Conservation (phyloP, 768 basidiomycete species). For the Gloeopeniophorella convolvens region DNA sequence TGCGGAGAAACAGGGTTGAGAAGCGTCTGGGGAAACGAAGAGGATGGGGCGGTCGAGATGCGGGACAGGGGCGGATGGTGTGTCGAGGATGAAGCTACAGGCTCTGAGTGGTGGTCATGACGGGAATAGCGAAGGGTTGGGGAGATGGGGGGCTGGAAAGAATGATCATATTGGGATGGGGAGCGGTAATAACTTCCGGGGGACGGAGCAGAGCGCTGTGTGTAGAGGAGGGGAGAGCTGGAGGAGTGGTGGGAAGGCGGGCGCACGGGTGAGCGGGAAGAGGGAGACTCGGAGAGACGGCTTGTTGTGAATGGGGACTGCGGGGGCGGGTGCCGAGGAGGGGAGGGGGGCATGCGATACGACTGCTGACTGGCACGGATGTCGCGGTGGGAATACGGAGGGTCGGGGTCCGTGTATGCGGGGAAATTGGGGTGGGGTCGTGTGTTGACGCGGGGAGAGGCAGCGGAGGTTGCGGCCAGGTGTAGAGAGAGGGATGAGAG, state of each 20-base stretch:
- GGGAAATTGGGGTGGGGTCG: slow-evolving; percentile 1
- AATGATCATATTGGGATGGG: slow-evolving; percentile 3
- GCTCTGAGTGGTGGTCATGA: slow-evolving; percentile 6
- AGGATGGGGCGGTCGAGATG: slow-evolving; percentile 7
- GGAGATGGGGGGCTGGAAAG: slow-evolving; percentile 6
- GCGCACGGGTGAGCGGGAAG: slow-evolving; percentile 6
- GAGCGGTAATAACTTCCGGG: slow-evolving; percentile 6
- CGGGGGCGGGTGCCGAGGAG: slow-evolving; percentile 12
- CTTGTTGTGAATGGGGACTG: slow-evolving; percentile 9
- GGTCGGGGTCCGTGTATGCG: background rate
- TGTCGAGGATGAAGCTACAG: slow-evolving; percentile 3
- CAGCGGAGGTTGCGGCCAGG: slow-evolving; percentile 2
- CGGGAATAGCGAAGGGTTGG: slow-evolving; percentile 7
- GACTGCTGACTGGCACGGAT: slow-evolving; percentile 9
- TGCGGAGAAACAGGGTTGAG: slow-evolving; percentile 23
- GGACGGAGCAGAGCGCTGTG: slow-evolving; percentile 6
- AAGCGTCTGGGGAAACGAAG: slow-evolving; percentile 20
- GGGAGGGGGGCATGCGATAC: slow-evolving; percentile 1
- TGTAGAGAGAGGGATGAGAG: background rate
- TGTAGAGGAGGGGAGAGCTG: slow-evolving; percentile 10
- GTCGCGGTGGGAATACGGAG: background rate
- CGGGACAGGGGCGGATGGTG: slow-evolving; percentile 12
- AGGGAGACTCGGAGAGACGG: slow-evolving; percentile 10
- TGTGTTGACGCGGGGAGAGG: background rate
- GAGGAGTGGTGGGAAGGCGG: slow-evolving; percentile 12